These are phyloP conservation scores for Pythium coloratum DNA, from an alignment of 352 stramenopile species.

Conservation along the genomic window DNA sequence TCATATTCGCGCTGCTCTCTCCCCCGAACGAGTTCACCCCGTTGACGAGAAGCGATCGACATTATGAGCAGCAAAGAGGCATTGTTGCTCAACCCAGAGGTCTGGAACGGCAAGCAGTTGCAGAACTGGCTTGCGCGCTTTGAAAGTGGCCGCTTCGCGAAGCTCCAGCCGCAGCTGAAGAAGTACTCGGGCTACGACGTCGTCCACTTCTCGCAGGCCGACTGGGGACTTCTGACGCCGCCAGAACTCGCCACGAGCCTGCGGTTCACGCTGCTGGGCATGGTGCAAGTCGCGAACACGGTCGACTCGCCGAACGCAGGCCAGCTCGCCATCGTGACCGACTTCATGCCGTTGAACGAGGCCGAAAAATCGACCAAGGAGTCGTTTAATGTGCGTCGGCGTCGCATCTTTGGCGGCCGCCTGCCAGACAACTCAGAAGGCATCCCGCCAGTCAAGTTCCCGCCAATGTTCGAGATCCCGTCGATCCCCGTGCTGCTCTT, in stretches of 20 bases:
- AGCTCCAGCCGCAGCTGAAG: constrained; percentile 50
- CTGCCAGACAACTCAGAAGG: constrained; percentile 24
- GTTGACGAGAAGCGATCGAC: neutral
- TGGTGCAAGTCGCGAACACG: constrained; percentile 75
- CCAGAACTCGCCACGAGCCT: constrained; percentile 71
- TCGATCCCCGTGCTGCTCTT: constrained; percentile 57
- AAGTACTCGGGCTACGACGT: constrained; percentile 65
- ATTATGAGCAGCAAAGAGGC: constrained; percentile 39
- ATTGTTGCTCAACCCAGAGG: constrained; percentile 73
- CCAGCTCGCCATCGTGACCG: constrained; percentile 70
- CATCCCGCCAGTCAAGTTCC: constrained; percentile 36
- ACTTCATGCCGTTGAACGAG: constrained; percentile 61
- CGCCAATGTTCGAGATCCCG: constrained; percentile 75
- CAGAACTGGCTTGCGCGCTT: constrained; percentile 74
- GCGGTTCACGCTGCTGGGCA: constrained; percentile 84
- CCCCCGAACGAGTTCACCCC: neutral
- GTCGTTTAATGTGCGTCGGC: constrained; percentile 14
- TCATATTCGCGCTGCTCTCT: neutral
- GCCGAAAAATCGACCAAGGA: constrained; percentile 9
- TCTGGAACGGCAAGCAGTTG: constrained; percentile 80
- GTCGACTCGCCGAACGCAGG: constrained; percentile 36
- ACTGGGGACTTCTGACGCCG: constrained; percentile 61
- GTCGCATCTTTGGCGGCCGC: constrained; percentile 1
- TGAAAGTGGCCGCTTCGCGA: constrained; percentile 69
- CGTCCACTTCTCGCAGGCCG: constrained; percentile 58